Evolutionary conservation across 805 yeast species (phyloP), one percentile per base, ranked within the genome.

Genomic region (Metschnikowia matae): DNA sequence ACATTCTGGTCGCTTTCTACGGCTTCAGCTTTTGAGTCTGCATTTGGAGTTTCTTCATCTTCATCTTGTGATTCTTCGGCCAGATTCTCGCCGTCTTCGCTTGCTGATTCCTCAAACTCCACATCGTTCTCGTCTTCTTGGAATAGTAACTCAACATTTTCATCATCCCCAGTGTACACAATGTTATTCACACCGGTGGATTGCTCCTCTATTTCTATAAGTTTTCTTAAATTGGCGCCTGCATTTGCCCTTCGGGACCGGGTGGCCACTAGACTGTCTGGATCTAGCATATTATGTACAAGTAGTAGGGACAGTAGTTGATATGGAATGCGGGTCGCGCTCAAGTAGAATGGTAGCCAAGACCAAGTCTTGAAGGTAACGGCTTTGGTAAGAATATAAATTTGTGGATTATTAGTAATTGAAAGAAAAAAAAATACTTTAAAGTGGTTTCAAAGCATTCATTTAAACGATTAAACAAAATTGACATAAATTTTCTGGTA

Each of bases 161-260:
- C 90, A 54, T 88, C 95, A 40, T 87, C 96, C 40, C 88, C 89
- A 5, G 68, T 64, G 29, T 53, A 54, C 18, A 67, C 58, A 14
- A 51, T 43, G 23, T 65, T 60, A 8, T 56, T 51, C 1, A 54
- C 35, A 37, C 61, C 38, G 1, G 66, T 56, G 7, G 70, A 62
- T 43, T 81, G 85, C 54, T 81, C 87, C 58, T 84, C 96, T 29
- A 87, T 77, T 51, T 83, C 86, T 17, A 94, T 70, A 52, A 94
- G 75, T 50, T 82, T 82, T 60, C 81, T 81, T 63, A 94, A 73
- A 48, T 94, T 75, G 47, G 88, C 85, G 14, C 99, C 99, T 1
- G 99, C 99, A 69, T 92, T 94, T 40, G 89, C 67, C 48, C 99
- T 81, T 55, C 89, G 75, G 53, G 81, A 71, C 54, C 97, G 79